Evolutionary conservation across 2,329 filamentous ascomycete genomes (phyloP).

Genomic region (Endothia cerciana): DNA sequence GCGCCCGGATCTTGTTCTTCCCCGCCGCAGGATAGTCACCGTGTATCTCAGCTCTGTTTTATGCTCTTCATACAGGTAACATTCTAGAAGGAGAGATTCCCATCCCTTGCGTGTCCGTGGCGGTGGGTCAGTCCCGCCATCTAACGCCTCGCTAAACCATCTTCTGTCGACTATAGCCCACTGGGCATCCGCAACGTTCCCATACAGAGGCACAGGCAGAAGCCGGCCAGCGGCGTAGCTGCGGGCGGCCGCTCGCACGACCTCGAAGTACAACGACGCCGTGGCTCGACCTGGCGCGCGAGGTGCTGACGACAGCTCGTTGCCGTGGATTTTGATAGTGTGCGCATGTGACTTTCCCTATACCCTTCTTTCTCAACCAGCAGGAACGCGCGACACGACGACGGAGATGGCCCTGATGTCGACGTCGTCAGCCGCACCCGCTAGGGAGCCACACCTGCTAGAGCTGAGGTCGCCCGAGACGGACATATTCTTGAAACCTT

Average conservation of each 20-base stretch:
- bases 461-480: background rate
- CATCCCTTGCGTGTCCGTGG: background rate
- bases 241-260: background rate
- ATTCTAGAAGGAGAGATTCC: background rate
- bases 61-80: background rate
- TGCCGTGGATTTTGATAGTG: background rate
- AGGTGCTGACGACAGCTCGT: background rate
- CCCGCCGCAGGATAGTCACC: too few relatives aligned
- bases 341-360: background rate
- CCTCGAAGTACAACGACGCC: background rate
- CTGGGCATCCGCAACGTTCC: background rate
- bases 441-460: background rate
- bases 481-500: background rate
- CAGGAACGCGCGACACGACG: background rate
- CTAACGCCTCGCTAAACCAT: background rate
- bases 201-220: background rate
- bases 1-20: background rate
- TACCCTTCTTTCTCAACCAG: background rate
- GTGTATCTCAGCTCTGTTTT: background rate
- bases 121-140: background rate
- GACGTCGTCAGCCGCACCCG: background rate
- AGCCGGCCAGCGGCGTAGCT: background rate
- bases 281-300: background rate
- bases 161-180: background rate
- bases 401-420: background rate